These are phyloP conservation scores for Dioscorea cayenensis DNA, from an alignment of 116 monocot species.

Conservation along the genomic window DNA sequence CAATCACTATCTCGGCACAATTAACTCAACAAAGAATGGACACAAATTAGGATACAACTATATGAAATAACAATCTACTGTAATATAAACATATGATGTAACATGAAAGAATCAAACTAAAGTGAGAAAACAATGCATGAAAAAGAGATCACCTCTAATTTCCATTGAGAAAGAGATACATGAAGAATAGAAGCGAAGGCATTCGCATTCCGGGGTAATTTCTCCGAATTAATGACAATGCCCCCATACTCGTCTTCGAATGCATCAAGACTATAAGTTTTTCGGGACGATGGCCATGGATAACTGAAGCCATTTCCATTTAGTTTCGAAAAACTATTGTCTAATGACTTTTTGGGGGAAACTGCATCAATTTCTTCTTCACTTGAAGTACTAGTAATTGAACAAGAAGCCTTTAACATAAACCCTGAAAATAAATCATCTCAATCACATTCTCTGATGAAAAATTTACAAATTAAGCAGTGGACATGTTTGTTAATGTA, in stretches of 20 bases:
- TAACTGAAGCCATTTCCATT: slow-evolving; percentile 18
- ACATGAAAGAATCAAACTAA: background rate
- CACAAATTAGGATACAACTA: background rate
- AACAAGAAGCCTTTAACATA: slow-evolving; percentile 24
- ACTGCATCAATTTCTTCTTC: slow-evolving; percentile 27
- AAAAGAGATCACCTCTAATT: slow-evolving; percentile 25
- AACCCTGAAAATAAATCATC: slow-evolving; percentile 8
- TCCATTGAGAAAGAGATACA: slow-evolving; percentile 61
- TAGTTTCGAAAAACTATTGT: slow-evolving; percentile 11
- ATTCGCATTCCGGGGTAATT: slow-evolving; percentile 37
- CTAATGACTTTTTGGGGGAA: slow-evolving; percentile 10
- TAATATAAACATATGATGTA: background rate
- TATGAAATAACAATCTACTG: too few relatives aligned
- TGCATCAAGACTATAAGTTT: slow-evolving; percentile 42
- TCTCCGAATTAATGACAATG: slow-evolving; percentile 45
- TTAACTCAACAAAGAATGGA: background rate
- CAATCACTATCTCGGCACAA: background rate
- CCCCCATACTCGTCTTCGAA: slow-evolving; percentile 78
- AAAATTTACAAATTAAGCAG: background rate
- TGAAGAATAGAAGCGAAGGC: slow-evolving; percentile 39
- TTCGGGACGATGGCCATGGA: slow-evolving; percentile 12
- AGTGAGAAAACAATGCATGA: background rate
- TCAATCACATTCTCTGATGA: too few relatives aligned
- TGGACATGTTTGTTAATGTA: too few relatives aligned
- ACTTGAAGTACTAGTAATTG: slow-evolving; percentile 21